These are phyloP conservation scores for Pseudisothecium myosuroides DNA, from an alignment of 225 moss, liverwort and hornwort species.

Conservation along the genomic window DNA sequence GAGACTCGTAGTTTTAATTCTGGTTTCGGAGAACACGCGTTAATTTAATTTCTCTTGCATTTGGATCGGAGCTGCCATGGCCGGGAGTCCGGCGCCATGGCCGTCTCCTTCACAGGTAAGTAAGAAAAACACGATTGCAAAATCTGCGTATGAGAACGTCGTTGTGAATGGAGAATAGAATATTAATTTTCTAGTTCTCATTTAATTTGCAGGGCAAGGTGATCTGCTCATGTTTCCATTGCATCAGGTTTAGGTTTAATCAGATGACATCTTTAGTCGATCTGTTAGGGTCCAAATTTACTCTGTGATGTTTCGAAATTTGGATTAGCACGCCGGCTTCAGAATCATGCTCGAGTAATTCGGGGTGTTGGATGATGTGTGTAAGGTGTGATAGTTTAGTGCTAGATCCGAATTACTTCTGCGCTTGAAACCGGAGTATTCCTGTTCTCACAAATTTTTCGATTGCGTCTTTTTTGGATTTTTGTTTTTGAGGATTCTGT, in stretches of 20 bases:
- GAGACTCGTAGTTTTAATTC: background rate
- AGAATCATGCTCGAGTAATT: background rate
- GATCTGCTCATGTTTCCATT: background rate
- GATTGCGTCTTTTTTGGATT: background rate
- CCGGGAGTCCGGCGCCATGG: constrained; percentile 1
- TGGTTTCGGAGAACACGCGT: background rate
- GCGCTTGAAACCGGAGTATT: background rate
- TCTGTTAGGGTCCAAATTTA: background rate
- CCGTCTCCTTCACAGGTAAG: constrained; percentile 22
- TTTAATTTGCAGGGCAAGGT: background rate
- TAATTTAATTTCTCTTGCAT: too few relatives aligned
- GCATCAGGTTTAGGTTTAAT: background rate
- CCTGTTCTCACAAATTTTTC: background rate
- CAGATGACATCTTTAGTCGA: background rate
- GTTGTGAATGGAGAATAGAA: background rate
- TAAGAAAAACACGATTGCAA: background rate
- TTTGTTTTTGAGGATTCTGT: background rate
- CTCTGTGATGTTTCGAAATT: background rate
- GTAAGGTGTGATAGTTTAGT: background rate
- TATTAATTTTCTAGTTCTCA: background rate
- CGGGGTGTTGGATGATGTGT: background rate
- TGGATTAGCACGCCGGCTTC: background rate
- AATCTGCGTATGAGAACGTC: background rate
- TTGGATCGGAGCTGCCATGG: background rate
- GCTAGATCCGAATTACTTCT: background rate